These are phyloP conservation scores for Platanthera guangdongensis DNA, from an alignment of 106 monocot genomes.

Conservation along the genomic window DNA sequence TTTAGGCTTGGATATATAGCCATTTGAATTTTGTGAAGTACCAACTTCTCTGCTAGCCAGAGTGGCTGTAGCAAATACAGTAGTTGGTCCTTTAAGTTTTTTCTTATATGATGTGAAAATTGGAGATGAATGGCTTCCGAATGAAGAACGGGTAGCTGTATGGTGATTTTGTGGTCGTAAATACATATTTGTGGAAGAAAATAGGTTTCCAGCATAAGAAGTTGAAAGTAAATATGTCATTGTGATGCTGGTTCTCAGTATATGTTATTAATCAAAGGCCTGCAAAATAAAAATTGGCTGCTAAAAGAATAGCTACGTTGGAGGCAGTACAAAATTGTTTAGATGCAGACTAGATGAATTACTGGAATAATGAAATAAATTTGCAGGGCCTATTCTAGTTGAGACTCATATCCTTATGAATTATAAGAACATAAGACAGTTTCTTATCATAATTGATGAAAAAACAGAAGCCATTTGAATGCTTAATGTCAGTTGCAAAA, in stretches of 20 bases:
- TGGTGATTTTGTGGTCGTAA: conserved; percentile 12
- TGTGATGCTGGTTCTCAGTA: conserved; percentile 9
- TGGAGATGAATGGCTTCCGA: conserved; percentile 15
- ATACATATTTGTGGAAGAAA: conserved; percentile 15
- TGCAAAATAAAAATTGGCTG: background rate
- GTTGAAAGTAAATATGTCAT: conserved; percentile 46
- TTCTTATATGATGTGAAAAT: conserved; percentile 9
- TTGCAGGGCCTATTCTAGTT: background rate
- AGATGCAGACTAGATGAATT: background rate
- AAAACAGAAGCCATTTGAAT: background rate
- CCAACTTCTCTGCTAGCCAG: conserved; percentile 28
- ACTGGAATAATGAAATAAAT: background rate
- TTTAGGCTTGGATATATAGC: conserved; percentile 35
- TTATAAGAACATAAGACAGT: background rate
- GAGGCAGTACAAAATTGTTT: background rate
- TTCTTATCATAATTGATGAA: background rate
- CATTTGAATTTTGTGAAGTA: conserved; percentile 10
- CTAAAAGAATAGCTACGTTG: background rate
- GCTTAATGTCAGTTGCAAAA: background rate
- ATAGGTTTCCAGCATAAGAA: conserved; percentile 31
- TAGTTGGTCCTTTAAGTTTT: conserved; percentile 6
- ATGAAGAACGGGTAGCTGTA: conserved; percentile 5
- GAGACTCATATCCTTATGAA: background rate
- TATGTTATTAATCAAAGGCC: background rate
- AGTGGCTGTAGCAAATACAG: conserved; percentile 29